phyloP scores from a whole-genome alignment of 1,139 yeast genomes.

The Wickerhamiella infanticola region DNA sequence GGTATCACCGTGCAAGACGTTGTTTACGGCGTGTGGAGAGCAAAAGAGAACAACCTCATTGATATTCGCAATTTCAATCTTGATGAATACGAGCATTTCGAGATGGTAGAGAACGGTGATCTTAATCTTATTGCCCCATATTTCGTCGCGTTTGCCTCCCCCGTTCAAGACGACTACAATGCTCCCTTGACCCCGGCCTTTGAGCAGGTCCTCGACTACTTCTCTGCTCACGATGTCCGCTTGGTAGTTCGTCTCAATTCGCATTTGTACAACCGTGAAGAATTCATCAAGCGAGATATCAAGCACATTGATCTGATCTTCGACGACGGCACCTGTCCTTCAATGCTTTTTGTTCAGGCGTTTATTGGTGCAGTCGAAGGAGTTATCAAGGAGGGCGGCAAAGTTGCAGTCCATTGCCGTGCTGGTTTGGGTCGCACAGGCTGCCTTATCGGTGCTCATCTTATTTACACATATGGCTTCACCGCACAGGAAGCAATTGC shows the following conservation, averaged over 20 bases:
- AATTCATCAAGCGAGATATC: conserved; percentile 70
- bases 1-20: conserved; percentile 87
- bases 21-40: conserved; percentile 94
- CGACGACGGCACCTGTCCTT: conserved; percentile 97
- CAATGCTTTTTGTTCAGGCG: conserved; percentile 78
- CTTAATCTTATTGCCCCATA: conserved; percentile 84
- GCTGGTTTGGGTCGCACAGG: conserved; percentile 98
- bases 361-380: conserved; percentile 94
- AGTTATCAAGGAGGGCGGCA: conserved; percentile 68
- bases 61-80: conserved; percentile 79
- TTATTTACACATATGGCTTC: conserved; percentile 89
- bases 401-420: conserved; percentile 94
- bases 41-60: conserved; percentile 82
- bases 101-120: conserved; percentile 93
- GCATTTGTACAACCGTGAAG: conserved; percentile 69
- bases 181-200: conserved; percentile 29
- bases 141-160: conserved; percentile 95
- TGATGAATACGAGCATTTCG: conserved; percentile 85
- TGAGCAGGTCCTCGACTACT: conserved; percentile 63
- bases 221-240: conserved; percentile 57
- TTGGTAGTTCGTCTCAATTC: conserved; percentile 86
- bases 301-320: conserved; percentile 89
- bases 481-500: conserved; percentile 96
- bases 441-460: conserved; percentile 90
- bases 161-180: conserved; percentile 49